phyloP scores from a whole-genome alignment of 139 green algal genomes.

The Closterium sp. region DNA sequence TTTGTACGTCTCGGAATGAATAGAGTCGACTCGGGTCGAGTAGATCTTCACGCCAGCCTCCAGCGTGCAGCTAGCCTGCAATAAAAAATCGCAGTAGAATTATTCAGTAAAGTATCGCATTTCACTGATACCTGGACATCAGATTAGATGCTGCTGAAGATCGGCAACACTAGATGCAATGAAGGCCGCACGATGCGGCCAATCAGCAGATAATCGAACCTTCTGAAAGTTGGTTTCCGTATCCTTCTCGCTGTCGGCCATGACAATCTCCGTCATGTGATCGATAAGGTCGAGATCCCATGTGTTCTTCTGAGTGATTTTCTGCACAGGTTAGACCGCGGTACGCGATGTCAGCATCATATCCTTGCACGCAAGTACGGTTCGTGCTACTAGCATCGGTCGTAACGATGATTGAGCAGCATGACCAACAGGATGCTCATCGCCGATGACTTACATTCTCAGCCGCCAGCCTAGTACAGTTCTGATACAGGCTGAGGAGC shows the following conservation, averaged over 20 bases:
- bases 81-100: too few species aligned
- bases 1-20: constrained; percentile 78
- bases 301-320: constrained; percentile 70
- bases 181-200: not conserved
- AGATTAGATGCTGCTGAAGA: not conserved
- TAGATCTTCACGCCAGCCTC: constrained; percentile 93
- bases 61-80: constrained; percentile 71
- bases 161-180: not conserved
- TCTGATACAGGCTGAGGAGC: constrained; percentile 61
- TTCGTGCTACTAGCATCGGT: too few species aligned
- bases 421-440: constrained; percentile 45
- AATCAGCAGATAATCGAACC: constrained; percentile 13
- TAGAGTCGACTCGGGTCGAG: constrained; percentile 76
- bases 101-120: too few species aligned
- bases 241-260: constrained; percentile 53
- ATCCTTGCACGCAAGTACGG: too few species aligned
- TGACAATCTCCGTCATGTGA: constrained; percentile 76
- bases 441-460: constrained; percentile 57
- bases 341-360: not conserved
- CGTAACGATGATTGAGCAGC: not conserved
- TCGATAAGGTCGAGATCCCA: constrained; percentile 83
- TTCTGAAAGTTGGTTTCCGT: constrained; percentile 83
- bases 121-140: not conserved
- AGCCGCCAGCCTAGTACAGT: constrained; percentile 80
- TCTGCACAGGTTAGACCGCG: constrained; percentile 27